Base-by-base conservation (phyloP, 2,329 filamentous ascomycete genomes). In the Aquanectria penicillioides region DNA sequence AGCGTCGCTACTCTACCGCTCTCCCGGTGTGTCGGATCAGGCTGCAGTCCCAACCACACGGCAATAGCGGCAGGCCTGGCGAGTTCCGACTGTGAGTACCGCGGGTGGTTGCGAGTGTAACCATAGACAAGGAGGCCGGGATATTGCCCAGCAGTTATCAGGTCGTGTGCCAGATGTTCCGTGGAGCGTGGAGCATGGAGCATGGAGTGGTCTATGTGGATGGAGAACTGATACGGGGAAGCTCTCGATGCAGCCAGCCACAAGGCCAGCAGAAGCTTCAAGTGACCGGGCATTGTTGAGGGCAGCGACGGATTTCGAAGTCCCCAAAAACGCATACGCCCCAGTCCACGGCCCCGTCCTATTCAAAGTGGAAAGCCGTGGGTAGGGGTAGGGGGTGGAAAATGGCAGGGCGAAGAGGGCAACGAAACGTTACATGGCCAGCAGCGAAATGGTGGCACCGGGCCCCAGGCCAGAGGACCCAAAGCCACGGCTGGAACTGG, bases 381-480 rank as follows among this genome's bases (percentile, higher is more conserved):
- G 47, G 47, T 40, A 33, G 36, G 15, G n/a, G 23, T 18, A 44
- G 26, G 18, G 11, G 20, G 20, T 23, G 33, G 38, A 25, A 15
- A 8, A 23, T 18, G 33, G 6, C 6, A 5, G 15, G 6, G 23
- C 9, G 38, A 23, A 25, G 13, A 25, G 34, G 20, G 29, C 36
- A 50, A 57, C 20, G 53, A 43, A 50, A 57, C 53, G 53, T 57
- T 57, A 57, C 53, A 57, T 57, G 29, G 18, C 15, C 37, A 29
- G 25, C 38, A 41, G 38, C 20, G 37, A 28, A 26, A n/a, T n/a
- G 26, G 37, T 25, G 20, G 48, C 48, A 52, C 48, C 25, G 48
- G 37, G 22, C 38, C 22, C 20, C 36, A 22, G 18, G 20, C 26
- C 36, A 15, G 37, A n/a, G n/a, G n/a, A n/a, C n/a, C n/a, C n/a